Evolutionary conservation across 225 moss, liverwort and hornwort species (phyloP).

Genomic region (Sphagnum contortum): DNA sequence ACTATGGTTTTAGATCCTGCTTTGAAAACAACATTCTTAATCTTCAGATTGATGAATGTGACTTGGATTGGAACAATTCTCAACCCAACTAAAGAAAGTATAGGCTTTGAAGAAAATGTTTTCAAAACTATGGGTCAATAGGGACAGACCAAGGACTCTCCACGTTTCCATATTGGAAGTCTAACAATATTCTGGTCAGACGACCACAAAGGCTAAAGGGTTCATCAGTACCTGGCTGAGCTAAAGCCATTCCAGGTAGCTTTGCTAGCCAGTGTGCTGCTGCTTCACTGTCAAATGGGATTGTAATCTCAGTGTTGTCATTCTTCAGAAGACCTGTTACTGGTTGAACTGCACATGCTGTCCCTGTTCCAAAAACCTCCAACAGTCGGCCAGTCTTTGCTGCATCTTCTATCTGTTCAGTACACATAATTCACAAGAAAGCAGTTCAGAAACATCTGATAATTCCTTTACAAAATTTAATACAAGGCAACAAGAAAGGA

Average conservation of each 20-base stretch:
- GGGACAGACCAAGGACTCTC: constrained; percentile 59
- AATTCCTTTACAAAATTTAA: too few relatives aligned
- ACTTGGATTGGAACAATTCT: too few relatives aligned
- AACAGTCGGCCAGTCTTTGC: constrained; percentile 44
- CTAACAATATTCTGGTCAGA: constrained; percentile 49
- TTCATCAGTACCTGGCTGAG: constrained; percentile 20
- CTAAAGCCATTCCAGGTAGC: constrained; percentile 28
- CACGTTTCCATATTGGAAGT: constrained; percentile 64
- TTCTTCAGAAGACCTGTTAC: constrained; percentile 47
- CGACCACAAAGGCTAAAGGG: constrained; percentile 79
- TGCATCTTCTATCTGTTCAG: constrained; percentile 60
- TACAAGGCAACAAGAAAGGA: too few relatives aligned
- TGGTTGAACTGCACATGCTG: constrained; percentile 80
- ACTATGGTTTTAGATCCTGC: too few relatives aligned
- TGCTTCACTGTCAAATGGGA: constrained; percentile 52
- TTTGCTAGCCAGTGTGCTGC: constrained; percentile 57
- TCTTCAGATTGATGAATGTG: too few relatives aligned
- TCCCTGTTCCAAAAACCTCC: constrained; percentile 82
- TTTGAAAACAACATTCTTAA: too few relatives aligned
- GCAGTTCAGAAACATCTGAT: too few relatives aligned
- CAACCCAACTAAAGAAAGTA: too few relatives aligned
- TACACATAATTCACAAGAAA: too few relatives aligned
- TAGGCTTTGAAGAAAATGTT: too few relatives aligned
- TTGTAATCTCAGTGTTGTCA: constrained; percentile 34
- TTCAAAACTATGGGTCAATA: constrained; percentile 20